Conservation (phyloP, 768 basidiomycete species). For the Trametes gibbosa region DNA sequence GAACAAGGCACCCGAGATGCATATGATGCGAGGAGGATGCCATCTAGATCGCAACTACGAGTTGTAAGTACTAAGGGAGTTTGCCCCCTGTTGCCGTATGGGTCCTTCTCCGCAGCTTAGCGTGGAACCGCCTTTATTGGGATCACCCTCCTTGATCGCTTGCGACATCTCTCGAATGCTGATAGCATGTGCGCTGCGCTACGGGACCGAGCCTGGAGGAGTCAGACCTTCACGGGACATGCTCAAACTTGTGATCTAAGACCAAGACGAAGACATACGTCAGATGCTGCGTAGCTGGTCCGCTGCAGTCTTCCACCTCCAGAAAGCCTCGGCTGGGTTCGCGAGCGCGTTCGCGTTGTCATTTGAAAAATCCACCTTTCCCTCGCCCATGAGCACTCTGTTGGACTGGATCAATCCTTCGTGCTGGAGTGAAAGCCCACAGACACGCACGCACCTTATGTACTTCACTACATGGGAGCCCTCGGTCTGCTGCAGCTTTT, state of each 20-base stretch:
- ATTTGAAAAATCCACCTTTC: conserved; percentile 20
- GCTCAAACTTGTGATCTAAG: neutral
- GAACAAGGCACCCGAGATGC: no score
- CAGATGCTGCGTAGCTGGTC: neutral
- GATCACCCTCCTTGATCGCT: no score
- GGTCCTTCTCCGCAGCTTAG: no score
- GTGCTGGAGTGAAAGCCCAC: neutral
- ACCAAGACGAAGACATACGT: neutral
- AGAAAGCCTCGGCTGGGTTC: conserved; percentile 18
- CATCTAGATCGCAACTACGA: no score
- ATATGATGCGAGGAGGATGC: no score
- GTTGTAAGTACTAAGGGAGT: no score
- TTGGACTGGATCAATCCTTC: no score
- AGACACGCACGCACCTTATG: conserved; percentile 2
- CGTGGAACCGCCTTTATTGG: no score
- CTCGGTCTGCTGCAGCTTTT: neutral
- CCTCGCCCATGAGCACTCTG: conserved; percentile 22
- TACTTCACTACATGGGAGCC: neutral
- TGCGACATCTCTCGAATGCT: no score
- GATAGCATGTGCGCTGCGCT: no score
- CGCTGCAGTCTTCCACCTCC: conserved; percentile 23
- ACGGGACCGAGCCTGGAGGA: neutral
- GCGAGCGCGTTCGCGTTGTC: conserved; percentile 24
- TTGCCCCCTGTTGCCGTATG: no score
- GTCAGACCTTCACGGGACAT: neutral